Conservation (phyloP, 202 grass and related monocot genomes). For the Schoenoplectus tabernaemontani region DNA sequence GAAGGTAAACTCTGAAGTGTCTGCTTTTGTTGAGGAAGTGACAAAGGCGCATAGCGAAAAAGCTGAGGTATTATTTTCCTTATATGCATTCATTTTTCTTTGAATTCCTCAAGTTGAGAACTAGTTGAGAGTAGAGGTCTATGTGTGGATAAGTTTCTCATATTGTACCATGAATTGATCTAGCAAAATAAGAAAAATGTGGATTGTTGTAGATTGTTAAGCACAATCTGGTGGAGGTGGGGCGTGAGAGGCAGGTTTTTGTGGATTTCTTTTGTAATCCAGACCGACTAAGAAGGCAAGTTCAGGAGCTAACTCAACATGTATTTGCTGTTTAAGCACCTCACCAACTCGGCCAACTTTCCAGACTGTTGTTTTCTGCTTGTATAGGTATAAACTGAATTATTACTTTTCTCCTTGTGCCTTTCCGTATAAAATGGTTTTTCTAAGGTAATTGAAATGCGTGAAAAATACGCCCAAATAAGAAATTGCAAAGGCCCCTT, state of each 20-base stretch:
- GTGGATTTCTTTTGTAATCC: slow-evolving; percentile 88
- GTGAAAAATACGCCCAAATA: background rate
- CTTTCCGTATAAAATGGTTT: slow-evolving; percentile 4
- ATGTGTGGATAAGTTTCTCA: background rate
- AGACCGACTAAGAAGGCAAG: slow-evolving; percentile 61
- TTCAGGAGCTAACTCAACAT: slow-evolving; percentile 46
- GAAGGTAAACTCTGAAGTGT: slow-evolving; percentile 54
- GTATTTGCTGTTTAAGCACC: slow-evolving; percentile 44
- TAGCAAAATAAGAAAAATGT: background rate
- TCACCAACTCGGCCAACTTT: background rate
- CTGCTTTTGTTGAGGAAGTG: slow-evolving; percentile 79
- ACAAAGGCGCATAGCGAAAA: slow-evolving; percentile 59
- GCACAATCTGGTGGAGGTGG: slow-evolving; percentile 51
- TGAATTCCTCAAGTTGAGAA: background rate
- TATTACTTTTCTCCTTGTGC: background rate
- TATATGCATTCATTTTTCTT: slow-evolving; percentile 14
- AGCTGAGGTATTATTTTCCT: slow-evolving; percentile 41
- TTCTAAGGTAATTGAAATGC: background rate
- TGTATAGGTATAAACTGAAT: slow-evolving; percentile 8
- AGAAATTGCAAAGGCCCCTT: too few relatives aligned
- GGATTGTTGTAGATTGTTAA: slow-evolving; percentile 51
- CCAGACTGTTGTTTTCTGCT: slow-evolving; percentile 7
- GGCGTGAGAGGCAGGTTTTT: slow-evolving; percentile 68
- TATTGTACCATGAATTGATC: background rate
- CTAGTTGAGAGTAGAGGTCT: background rate